Evolutionary conservation across 768 basidiomycete genomes (phyloP).

Genomic region (Boletus tylopilopsis): DNA sequence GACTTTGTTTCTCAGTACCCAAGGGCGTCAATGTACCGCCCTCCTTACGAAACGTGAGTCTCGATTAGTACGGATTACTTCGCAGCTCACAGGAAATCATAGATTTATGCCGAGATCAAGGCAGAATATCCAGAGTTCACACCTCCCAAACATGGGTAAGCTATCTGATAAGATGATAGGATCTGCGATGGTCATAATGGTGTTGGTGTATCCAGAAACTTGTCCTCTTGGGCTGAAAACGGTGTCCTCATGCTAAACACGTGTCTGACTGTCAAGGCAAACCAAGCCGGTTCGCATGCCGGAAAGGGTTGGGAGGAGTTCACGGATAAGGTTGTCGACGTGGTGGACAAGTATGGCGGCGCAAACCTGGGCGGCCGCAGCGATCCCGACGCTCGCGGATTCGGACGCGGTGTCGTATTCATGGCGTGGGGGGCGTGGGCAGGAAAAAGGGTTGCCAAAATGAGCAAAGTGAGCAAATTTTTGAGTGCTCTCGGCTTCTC

Average conservation of each 20-base stretch:
- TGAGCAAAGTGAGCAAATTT: slow-evolving; percentile 56
- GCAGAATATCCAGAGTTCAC: slow-evolving; percentile 78
- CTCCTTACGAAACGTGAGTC: slow-evolving; percentile 73
- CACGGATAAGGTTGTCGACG: slow-evolving; percentile 76
- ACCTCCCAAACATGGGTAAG: slow-evolving; percentile 81
- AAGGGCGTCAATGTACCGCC: slow-evolving; percentile 72
- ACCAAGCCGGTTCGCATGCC: slow-evolving; percentile 74
- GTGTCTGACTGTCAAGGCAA: slow-evolving; percentile 82
- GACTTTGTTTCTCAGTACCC: slow-evolving; percentile 89
- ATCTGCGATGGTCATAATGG: slow-evolving; percentile 6
- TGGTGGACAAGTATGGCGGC: slow-evolving; percentile 74
- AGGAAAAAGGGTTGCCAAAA: slow-evolving; percentile 72
- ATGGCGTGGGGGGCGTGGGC: slow-evolving; percentile 92
- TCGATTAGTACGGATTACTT: neutral
- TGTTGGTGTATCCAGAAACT: slow-evolving; percentile 49
- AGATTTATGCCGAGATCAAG: slow-evolving; percentile 89
- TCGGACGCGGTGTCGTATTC: slow-evolving; percentile 77
- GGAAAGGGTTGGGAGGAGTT: slow-evolving; percentile 90
- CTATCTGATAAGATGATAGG: slow-evolving; percentile 14
- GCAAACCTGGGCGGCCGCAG: slow-evolving; percentile 50
- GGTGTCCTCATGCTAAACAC: slow-evolving; percentile 93
- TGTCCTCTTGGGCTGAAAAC: slow-evolving; percentile 75
- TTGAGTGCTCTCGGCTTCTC: slow-evolving; percentile 8
- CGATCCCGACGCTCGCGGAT: slow-evolving; percentile 40
- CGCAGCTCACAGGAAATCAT: slow-evolving; percentile 15